A percentile compares a stretch with the other conserved stretches of the same genome.
These are phyloP conservation scores for Przewalskia tangutica DNA, from an alignment of 257 asterid genomes.

Conservation along the genomic window DNA sequence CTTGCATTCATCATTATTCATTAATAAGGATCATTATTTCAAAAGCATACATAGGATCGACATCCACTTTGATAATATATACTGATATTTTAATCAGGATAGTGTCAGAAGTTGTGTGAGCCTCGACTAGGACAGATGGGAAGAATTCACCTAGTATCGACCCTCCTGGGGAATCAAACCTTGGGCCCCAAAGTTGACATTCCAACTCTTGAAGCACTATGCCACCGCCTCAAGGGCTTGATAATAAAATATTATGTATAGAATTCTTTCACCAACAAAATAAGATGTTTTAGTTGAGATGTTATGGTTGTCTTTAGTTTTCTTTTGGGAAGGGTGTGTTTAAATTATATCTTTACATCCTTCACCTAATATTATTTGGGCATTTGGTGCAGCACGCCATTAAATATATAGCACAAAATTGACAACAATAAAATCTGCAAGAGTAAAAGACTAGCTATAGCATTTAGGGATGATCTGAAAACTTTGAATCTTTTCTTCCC, in stretches of 20 bases:
- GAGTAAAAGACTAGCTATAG: background rate
- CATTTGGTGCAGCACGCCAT: background rate
- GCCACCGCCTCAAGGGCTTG: background rate
- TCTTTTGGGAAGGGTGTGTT: background rate
- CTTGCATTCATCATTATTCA: background rate
- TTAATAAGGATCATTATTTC: background rate
- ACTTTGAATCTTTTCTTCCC: background rate
- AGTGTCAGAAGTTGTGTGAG: background rate
- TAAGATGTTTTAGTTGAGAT: background rate
- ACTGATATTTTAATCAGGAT: background rate
- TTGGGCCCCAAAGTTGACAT: background rate
- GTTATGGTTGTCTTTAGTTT: background rate
- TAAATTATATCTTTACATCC: background rate
- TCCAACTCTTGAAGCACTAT: background rate
- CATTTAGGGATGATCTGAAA: background rate
- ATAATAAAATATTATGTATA: too few relatives aligned
- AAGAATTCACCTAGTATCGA: background rate
- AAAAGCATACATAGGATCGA: background rate
- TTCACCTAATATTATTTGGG: background rate
- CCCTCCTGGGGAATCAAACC: background rate
- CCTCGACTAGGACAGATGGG: background rate
- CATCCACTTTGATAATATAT: background rate
- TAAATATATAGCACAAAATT: background rate
- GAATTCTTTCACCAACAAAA: background rate
- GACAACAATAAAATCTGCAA: background rate